Base-by-base conservation (phyloP, 169 alveolate species). In the Amoebophrya sp. region DNA sequence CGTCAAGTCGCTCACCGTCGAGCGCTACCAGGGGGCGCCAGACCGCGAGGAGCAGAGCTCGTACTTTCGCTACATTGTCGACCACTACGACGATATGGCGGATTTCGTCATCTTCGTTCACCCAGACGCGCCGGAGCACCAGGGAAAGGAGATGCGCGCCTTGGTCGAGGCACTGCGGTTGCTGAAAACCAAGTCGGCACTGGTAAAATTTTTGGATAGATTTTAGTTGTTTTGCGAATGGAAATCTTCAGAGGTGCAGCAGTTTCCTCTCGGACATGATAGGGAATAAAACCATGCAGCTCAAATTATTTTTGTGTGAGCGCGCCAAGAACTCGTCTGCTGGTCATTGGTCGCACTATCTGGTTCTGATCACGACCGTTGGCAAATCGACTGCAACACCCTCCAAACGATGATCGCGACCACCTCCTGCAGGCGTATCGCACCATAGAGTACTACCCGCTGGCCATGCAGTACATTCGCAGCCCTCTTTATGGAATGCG, bases 21-120 rank as follows among this genome's bases (percentile, higher is more conserved):
- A 77, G 77, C 53, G 40, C 18, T 91, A 91, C 40, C n/a, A 89
- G 0, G 93, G 91, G 3, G 93, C 91, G n/a, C 93, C 93, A 0
- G 88, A 88, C 33, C 40, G 93, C 40, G 94, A 92, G 66, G 94
- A 92, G 89, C 94, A 92, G 91, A 92, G 90, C 33, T 90, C 92
- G 0, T 92, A 92, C 39, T 92, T 92, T 91, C 89, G 89, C 33
- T 89, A 40, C 89, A 89, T 92, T 83, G 55, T 77, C 32, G 94
- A 92, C 38, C 53, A 92, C 89, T 92, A 90, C 90, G 94, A 92
- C 88, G 40, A 35, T 66, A 23, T 92, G 89, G 92, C 92, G 7
- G 94, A 92, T 38, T 92, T 89, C 77, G 89, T 92, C 89, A 92
- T 92, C 77, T 92, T 92, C n/a, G 92, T 89, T 32, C 94, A 92